These are phyloP conservation scores for Penicillium argentinense DNA, from an alignment of 495 filamentous ascomycete species.

Conservation along the genomic window DNA sequence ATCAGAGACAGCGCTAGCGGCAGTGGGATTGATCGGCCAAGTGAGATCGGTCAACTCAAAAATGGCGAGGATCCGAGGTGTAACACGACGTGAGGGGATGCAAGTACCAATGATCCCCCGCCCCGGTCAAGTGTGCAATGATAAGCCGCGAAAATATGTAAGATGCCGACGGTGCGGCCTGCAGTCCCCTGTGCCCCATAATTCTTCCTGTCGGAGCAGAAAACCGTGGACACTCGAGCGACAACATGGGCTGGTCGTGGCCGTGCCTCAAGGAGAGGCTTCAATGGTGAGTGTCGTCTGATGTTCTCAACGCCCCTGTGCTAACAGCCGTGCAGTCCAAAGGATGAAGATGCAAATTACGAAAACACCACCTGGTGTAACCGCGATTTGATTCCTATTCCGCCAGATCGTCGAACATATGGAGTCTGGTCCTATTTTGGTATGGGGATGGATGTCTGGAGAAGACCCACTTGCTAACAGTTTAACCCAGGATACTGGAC, in stretches of 20 bases:
- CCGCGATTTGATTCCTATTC: constrained; percentile 6
- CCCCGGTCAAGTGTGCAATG: neutral
- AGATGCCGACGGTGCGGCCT: neutral
- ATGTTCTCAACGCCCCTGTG: neutral
- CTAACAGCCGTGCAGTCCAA: constrained; percentile 1
- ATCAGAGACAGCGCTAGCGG: too few relatives aligned
- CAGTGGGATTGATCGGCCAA: constrained; percentile 6
- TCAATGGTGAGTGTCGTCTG: constrained; percentile 1
- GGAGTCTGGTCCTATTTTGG: constrained; percentile 8
- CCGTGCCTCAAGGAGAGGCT: constrained; percentile 1
- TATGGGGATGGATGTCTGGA: neutral
- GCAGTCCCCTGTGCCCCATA: neutral
- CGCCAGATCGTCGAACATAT: constrained; percentile 3
- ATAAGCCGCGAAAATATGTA: neutral
- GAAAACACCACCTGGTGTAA: constrained; percentile 9
- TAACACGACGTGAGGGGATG: constrained; percentile 2
- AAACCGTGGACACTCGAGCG: too few relatives aligned
- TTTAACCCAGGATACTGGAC: constrained; percentile 2
- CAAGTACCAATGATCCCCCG: neutral
- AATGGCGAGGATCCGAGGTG: neutral
- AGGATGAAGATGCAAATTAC: constrained; percentile 4
- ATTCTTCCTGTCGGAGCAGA: neutral
- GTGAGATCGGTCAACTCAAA: constrained; percentile 2
- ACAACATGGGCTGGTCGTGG: constrained; percentile 8
- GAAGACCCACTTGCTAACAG: neutral